These are phyloP conservation scores for Sesbania bispinosa DNA, from an alignment of 306 rosid genomes.

Conservation along the genomic window DNA sequence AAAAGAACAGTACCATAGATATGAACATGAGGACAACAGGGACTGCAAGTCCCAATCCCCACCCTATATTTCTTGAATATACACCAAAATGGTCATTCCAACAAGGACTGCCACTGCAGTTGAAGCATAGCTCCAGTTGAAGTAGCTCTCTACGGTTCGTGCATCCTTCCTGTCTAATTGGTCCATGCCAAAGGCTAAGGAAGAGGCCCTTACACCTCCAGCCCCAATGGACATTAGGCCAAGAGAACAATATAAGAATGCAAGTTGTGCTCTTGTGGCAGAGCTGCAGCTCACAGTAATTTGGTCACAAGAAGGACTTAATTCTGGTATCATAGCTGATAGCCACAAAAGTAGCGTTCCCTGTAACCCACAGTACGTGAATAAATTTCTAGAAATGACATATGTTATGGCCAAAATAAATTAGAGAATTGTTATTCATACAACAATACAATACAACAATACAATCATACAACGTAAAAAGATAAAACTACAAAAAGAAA, in stretches of 20 bases:
- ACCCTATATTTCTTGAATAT: slow-evolving; percentile 14
- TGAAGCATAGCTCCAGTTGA: neutral
- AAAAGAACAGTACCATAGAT: neutral
- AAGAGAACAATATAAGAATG: slow-evolving; percentile 8
- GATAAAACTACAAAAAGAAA: too few species aligned
- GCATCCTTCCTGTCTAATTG: neutral
- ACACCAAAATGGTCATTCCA: slow-evolving; percentile 4
- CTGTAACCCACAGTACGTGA: neutral
- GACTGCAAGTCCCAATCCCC: slow-evolving; percentile 7
- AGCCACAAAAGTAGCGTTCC: slow-evolving; percentile 29
- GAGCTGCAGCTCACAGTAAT: neutral
- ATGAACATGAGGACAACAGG: neutral
- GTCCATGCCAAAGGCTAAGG: slow-evolving; percentile 12
- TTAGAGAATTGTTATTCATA: too few species aligned
- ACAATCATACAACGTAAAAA: too few species aligned
- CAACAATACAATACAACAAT: too few species aligned
- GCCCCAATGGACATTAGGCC: slow-evolving; percentile 14
- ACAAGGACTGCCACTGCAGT: neutral
- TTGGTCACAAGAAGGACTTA: neutral
- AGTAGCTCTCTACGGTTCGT: neutral
- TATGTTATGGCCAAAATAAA: neutral
- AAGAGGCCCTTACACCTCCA: slow-evolving; percentile 24
- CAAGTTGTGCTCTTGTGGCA: neutral
- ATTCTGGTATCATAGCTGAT: slow-evolving; percentile 28
- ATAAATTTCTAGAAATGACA: neutral